These are phyloP conservation scores for Leccinum aurantiacum DNA, from an alignment of 768 basidiomycete species.

Conservation along the genomic window DNA sequence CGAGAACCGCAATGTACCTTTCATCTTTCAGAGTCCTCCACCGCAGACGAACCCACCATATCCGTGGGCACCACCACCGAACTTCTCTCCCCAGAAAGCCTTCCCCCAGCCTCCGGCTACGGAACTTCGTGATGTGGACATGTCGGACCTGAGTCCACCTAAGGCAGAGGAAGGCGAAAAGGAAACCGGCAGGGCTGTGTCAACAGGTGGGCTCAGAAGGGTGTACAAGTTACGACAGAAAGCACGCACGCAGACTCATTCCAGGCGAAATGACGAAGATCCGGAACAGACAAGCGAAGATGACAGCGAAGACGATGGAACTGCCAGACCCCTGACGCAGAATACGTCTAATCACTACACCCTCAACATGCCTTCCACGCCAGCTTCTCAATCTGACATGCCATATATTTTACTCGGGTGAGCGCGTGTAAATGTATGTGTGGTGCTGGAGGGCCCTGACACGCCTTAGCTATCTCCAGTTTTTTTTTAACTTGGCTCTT, in stretches of 20 bases:
- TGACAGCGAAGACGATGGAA: slow-evolving; percentile 50
- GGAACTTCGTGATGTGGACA: slow-evolving; percentile 70
- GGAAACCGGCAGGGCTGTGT: slow-evolving; percentile 50
- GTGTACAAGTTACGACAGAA: slow-evolving; percentile 63
- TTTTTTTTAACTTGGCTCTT: slow-evolving; percentile 89
- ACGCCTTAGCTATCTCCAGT: slow-evolving; percentile 76
- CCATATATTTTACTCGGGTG: slow-evolving; percentile 89
- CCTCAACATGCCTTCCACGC: slow-evolving; percentile 69
- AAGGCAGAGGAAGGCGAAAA: slow-evolving; percentile 43
- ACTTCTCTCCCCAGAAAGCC: slow-evolving; percentile 58
- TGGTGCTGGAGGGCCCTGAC: slow-evolving; percentile 19
- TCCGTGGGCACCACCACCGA: slow-evolving; percentile 66
- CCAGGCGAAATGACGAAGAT: slow-evolving; percentile 26
- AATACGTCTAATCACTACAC: slow-evolving; percentile 81
- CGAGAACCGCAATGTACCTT: slow-evolving; percentile 65
- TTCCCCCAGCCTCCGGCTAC: slow-evolving; percentile 46
- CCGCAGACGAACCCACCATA: slow-evolving; percentile 44
- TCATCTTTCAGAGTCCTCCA: slow-evolving; percentile 62
- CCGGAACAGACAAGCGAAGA: slow-evolving; percentile 42
- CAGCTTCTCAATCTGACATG: slow-evolving; percentile 55
- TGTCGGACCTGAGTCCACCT: slow-evolving; percentile 69
- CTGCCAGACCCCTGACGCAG: slow-evolving; percentile 41
- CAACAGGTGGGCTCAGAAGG: slow-evolving; percentile 63
- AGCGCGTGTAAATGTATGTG: slow-evolving; percentile 25
- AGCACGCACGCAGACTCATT: slow-evolving; percentile 35